phyloP scores from a whole-genome alignment of 306 rosid species.

The Parietaria judaica region DNA sequence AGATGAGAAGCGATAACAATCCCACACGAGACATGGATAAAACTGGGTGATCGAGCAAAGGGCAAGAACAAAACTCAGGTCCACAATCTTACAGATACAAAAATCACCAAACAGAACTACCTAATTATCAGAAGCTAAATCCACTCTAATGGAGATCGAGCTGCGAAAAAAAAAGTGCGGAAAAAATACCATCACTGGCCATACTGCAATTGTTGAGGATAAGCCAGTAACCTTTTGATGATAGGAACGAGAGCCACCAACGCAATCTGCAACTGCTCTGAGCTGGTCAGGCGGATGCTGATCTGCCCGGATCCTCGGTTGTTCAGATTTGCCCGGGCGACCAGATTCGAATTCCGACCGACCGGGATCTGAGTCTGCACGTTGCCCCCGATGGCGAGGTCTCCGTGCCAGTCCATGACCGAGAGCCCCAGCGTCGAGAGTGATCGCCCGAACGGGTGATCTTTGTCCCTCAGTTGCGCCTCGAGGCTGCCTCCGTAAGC shows the following conservation, averaged over 20 bases:
- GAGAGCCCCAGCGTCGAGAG: conserved; percentile 79
- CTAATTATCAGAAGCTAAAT: conserved; percentile 32
- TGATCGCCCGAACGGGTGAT: conserved; percentile 77
- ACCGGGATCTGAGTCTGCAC: conserved; percentile 85
- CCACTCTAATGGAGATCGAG: conserved; percentile 23
- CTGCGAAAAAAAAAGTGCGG: conserved; percentile 20
- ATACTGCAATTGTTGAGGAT: conserved; percentile 49
- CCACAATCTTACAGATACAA: conserved; percentile 40
- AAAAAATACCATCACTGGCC: conserved; percentile 41
- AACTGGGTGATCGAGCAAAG: conserved; percentile 21
- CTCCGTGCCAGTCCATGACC: conserved; percentile 99
- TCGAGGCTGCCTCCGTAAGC: conserved; percentile 97
- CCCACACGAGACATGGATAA: conserved; percentile 24
- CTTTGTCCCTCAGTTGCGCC: conserved; percentile 89
- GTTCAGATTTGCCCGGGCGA: conserved; percentile 80
- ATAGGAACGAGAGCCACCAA: conserved; percentile 68
- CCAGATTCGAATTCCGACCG: conserved; percentile 64
- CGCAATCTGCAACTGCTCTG: conserved; percentile 88
- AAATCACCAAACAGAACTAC: conserved; percentile 31
- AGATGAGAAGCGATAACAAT: conserved; percentile 10
- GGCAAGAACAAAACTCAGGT: conserved; percentile 23
- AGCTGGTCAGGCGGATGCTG: conserved; percentile 76
- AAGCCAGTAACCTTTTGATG: conserved; percentile 44
- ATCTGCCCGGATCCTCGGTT: conserved; percentile 91
- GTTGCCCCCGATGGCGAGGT: conserved; percentile 89